Base-by-base conservation (phyloP, 164 flowering plant species). In the Vitis rotundifolia region DNA sequence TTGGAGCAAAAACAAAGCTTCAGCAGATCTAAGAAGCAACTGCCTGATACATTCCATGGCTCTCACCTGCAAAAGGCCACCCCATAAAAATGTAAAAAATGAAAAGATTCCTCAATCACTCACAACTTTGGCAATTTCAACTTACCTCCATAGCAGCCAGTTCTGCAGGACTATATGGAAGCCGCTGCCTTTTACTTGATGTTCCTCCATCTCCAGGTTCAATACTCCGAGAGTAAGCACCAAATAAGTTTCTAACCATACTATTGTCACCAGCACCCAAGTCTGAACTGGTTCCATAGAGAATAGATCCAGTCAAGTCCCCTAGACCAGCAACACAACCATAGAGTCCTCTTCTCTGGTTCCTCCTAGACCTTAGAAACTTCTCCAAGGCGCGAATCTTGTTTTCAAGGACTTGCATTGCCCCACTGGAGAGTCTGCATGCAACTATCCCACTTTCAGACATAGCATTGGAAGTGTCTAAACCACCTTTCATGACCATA, bases 21-120 rank as follows among this genome's bases (percentile, higher is more conserved):
- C 99, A 51, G 82, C 88, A 61, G 92, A 91, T 83, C 98, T 86
- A 64, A 89, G 92, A 59, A 95, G 92, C 84, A 95, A 77, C 71
- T 94, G 94, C 81, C 99, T 81, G 63, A 93, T 81, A 70, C 98
- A 93, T 74, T 95, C 99, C 93, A 93, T 91, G 59, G 93, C 94
- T 74, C 98, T 87, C 77, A 95, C 98, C 99, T 95, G 85, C 52
- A 77, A 54, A 14, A 70, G 29, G 76, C 60, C 15, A 70, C 56
- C 50, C 37, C 50, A 63, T 4, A 28, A 22, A 63, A 31, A 26
- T 57, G 22, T 54, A 10, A 11, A 57, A 75, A 61, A 49, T 22
- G 7, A 50, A 11, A 22, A 66, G 44, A 37, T 37, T 6, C 0
- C 2, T 3, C 44, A 37, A 5, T 54, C 37, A 26, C 14, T 9